These are phyloP conservation scores for Penicillium pulvis DNA, from an alignment of 495 filamentous ascomycete genomes.

Conservation along the genomic window DNA sequence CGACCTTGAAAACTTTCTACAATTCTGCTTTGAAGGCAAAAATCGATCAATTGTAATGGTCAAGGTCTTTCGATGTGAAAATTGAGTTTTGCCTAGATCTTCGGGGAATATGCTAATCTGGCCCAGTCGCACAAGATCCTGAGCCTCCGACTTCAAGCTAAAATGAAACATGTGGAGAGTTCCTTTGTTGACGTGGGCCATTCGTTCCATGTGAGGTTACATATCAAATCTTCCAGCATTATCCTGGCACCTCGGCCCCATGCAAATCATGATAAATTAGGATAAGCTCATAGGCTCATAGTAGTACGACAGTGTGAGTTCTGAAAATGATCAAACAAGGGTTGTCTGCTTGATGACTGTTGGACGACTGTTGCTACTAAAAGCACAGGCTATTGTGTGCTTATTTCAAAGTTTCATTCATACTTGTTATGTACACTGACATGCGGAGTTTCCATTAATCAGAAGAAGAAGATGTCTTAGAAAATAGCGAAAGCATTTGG, in stretches of 20 bases:
- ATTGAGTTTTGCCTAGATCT: not conserved
- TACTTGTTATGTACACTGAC: not conserved
- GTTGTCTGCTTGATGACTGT: not conserved
- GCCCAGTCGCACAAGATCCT: not conserved
- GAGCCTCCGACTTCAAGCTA: not conserved
- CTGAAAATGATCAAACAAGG: not conserved
- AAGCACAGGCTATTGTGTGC: not conserved
- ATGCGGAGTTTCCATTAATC: not conserved
- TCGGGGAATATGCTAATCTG: not conserved
- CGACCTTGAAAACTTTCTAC: not conserved
- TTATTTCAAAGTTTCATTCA: not conserved
- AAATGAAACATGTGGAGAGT: not conserved
- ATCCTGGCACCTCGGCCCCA: not conserved
- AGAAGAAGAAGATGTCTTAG: conserved; percentile 6
- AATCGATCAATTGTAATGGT: not conserved
- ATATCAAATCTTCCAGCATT: not conserved
- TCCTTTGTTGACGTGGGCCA: not conserved
- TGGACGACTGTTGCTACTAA: not conserved
- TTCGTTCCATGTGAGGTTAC: not conserved
- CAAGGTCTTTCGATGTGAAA: not conserved
- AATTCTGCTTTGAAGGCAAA: not conserved
- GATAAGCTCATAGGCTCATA: not conserved
- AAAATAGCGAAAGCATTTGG: conserved; percentile 48
- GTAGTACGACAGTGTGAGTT: not conserved
- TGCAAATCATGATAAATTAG: not conserved